These are phyloP conservation scores for Macrophomina pseudophaseolina DNA, from an alignment of 2,329 filamentous ascomycete species.

Conservation along the genomic window DNA sequence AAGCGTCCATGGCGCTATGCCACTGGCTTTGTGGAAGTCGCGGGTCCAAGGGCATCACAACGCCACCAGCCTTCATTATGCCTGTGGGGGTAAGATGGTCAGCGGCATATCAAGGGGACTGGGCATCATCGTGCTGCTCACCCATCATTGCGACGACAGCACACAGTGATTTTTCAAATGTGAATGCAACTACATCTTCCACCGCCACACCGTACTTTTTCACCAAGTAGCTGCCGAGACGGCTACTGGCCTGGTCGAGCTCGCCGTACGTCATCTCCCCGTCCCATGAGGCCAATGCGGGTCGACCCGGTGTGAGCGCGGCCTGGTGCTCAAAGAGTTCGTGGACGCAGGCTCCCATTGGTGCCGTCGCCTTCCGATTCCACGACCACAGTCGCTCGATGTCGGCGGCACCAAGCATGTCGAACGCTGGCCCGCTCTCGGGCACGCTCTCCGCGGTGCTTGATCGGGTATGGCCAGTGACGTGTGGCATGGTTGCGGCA, in stretches of 20 bases:
- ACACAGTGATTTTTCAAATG: constrained; percentile 35
- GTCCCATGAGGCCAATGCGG: constrained; percentile 40
- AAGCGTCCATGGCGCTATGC: not conserved
- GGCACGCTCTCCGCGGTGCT: too few species aligned
- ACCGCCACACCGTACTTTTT: constrained; percentile 34
- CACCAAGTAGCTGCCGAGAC: constrained; percentile 36
- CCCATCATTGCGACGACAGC: too few species aligned
- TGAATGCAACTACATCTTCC: constrained; percentile 42
- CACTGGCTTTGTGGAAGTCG: not conserved
- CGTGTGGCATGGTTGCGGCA: too few species aligned
- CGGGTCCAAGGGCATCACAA: constrained; percentile 37
- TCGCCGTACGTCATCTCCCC: constrained; percentile 41
- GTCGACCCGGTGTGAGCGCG: constrained; percentile 33
- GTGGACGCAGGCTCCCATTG: not conserved
- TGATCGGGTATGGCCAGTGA: too few species aligned
- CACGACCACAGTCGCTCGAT: not conserved
- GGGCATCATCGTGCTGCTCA: too few species aligned
- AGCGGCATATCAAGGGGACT: too few species aligned
- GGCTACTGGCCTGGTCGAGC: constrained; percentile 33
- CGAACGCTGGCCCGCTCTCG: not conserved
- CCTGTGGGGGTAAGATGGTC: too few species aligned
- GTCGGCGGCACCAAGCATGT: not conserved
- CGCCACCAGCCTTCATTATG: constrained; percentile 41
- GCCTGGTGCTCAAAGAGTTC: not conserved
- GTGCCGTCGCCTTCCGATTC: not conserved